These are phyloP conservation scores for Xylaria polymorpha DNA, from an alignment of 2,329 filamentous ascomycete genomes.

Conservation along the genomic window DNA sequence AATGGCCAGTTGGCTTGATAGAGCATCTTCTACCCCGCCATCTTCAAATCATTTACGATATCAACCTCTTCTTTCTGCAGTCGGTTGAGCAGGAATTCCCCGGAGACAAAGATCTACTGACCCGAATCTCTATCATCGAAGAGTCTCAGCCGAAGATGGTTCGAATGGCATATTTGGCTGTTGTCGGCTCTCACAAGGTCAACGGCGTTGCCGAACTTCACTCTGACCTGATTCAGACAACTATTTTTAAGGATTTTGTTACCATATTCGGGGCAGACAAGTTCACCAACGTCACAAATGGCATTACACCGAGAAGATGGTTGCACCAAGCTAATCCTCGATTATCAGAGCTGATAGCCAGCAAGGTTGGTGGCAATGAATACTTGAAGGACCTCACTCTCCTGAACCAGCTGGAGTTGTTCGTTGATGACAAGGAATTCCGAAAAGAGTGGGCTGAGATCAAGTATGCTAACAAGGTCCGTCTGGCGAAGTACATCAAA, in stretches of 20 bases:
- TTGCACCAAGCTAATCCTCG: constrained; percentile 96
- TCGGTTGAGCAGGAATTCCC: constrained; percentile 90
- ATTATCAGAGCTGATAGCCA: constrained; percentile 90
- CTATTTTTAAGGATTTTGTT: constrained; percentile 99
- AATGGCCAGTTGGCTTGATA: constrained; percentile 94
- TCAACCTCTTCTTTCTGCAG: constrained; percentile 95
- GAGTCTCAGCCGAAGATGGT: constrained; percentile 98
- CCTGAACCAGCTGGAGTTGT: constrained; percentile 87
- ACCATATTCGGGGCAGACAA: constrained; percentile 95
- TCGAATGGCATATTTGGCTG: constrained; percentile 93
- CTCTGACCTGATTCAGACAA: constrained; percentile 97
- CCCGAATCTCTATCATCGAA: constrained; percentile 95
- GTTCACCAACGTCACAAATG: constrained; percentile 98
- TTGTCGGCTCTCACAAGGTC: constrained; percentile 98
- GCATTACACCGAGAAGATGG: constrained; percentile 95
- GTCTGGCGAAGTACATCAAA: constrained; percentile 92
- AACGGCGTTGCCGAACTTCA: constrained; percentile 98
- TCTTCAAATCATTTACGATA: constrained; percentile 97
- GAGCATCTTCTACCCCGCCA: constrained; percentile 94
- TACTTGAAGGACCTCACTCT: constrained; percentile 92
- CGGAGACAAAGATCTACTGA: constrained; percentile 85
- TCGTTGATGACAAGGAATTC: constrained; percentile 87
- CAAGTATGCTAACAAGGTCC: constrained; percentile 95
- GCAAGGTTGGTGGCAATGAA: constrained; percentile 82
- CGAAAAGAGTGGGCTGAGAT: constrained; percentile 95